Percentiles rank a stretch among this genome's conserved stretches.
Evolutionary conservation across 208 protist genomes (phyloP).

Genomic region (Porcisia deanei): DNA sequence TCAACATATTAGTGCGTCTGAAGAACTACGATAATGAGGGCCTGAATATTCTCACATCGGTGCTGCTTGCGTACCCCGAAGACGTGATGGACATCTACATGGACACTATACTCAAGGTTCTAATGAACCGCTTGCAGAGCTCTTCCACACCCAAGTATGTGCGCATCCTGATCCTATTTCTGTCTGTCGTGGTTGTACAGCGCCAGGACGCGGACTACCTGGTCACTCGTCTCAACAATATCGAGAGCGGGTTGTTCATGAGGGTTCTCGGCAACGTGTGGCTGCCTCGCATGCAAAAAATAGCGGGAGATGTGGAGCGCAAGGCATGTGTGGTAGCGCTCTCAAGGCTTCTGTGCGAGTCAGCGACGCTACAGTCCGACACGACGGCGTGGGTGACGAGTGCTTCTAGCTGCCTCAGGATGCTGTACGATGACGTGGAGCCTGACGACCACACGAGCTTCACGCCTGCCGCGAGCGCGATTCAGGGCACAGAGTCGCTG

Average conservation of each 20-base stretch:
- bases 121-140: slow-evolving; percentile 70
- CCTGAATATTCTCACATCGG: slow-evolving; percentile 79
- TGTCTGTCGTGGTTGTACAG: slow-evolving; percentile 72
- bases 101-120: slow-evolving; percentile 52
- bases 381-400: slow-evolving; percentile 54
- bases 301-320: slow-evolving; percentile 75
- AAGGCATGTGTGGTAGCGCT: slow-evolving; percentile 87
- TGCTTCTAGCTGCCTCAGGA: slow-evolving; percentile 69
- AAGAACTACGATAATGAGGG: slow-evolving; percentile 93
- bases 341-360: slow-evolving; percentile 69
- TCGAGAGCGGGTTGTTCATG: slow-evolving; percentile 81
- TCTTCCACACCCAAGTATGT: slow-evolving; percentile 89
- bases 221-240: slow-evolving; percentile 56
- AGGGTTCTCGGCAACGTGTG: slow-evolving; percentile 78
- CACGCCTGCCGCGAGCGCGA: slow-evolving; percentile 37
- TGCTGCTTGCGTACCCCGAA: slow-evolving; percentile 76
- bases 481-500: slow-evolving; percentile 36
- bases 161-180: slow-evolving; percentile 89
- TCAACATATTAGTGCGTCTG: slow-evolving; percentile 62
- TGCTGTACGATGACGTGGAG: slow-evolving; percentile 76
- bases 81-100: slow-evolving; percentile 67
- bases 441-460: slow-evolving; percentile 83
- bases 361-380: slow-evolving; percentile 58
- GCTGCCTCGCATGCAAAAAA: slow-evolving; percentile 84
- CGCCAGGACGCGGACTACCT: slow-evolving; percentile 59